A percentile compares a stretch with the other conserved stretches of the same genome.
Conservation (phyloP, 495 filamentous ascomycete species). For the Echria macrotheca region DNA sequence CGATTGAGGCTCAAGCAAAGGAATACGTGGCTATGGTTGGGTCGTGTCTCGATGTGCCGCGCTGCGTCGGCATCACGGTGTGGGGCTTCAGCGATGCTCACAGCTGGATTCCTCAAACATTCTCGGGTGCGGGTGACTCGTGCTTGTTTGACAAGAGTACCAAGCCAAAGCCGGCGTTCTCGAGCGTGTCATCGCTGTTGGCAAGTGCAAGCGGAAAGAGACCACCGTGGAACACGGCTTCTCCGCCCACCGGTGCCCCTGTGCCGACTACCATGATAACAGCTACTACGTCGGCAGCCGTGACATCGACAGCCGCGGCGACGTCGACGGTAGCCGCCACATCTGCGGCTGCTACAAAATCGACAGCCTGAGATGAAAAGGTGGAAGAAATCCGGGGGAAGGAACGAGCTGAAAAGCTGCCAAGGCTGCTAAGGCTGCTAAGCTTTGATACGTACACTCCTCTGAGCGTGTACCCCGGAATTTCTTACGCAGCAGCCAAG, state of each 20-base stretch:
- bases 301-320: conserved; percentile 6
- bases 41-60: conserved; percentile 40
- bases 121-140: conserved; percentile 37
- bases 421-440: no score
- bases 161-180: conserved; percentile 27
- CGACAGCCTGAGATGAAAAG: no score
- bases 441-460: no score
- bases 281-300: conserved; percentile 1
- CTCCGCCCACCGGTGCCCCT: no score
- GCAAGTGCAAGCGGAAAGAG: conserved; percentile 15
- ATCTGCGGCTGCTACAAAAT: no score
- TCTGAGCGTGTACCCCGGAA: no score
- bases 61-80: conserved; percentile 51
- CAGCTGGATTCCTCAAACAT: conserved; percentile 35
- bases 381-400: no score
- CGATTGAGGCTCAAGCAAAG: conserved; percentile 42
- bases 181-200: conserved; percentile 15
- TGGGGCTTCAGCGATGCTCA: conserved; percentile 54
- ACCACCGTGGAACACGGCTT: conserved; percentile 12
- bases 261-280: conserved; percentile 3
- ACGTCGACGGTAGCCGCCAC: no score
- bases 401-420: no score
- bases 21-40: conserved; percentile 44
- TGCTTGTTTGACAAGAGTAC: conserved; percentile 16
- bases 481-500: no score